Percentiles rank a stretch among this genome's conserved stretches.
Evolutionary conservation across 1,139 yeast genomes (phyloP).

Genomic region (Candida smagusa): DNA sequence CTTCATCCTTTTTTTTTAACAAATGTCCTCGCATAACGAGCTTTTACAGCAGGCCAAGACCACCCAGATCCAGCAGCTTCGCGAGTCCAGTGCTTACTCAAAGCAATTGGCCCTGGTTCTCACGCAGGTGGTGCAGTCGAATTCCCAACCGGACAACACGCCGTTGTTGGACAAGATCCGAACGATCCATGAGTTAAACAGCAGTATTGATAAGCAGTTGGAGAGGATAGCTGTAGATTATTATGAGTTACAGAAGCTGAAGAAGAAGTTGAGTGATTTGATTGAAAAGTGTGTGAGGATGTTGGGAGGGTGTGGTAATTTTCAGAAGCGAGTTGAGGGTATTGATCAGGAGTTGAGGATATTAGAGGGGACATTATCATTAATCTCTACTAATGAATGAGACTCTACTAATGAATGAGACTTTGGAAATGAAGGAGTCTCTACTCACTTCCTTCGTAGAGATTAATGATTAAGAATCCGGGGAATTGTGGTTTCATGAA

Average conservation of each 20-base stretch:
- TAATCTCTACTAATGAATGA: too few relatives aligned
- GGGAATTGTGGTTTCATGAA: too few relatives aligned
- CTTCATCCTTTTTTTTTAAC: conserved; percentile 1
- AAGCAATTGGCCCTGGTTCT: conserved; percentile 27
- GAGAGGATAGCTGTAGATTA: conserved; percentile 14
- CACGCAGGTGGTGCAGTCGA: conserved; percentile 22
- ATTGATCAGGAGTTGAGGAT: conserved; percentile 24
- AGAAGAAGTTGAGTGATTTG: conserved; percentile 18
- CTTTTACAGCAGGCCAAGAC: conserved; percentile 36
- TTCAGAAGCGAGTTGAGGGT: conserved; percentile 21
- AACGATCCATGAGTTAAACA: conserved; percentile 42
- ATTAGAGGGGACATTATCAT: conserved; percentile 17
- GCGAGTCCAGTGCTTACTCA: conserved; percentile 26
- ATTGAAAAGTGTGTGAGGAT: conserved; percentile 17
- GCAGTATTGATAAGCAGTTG: conserved; percentile 36
- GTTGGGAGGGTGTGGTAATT: conserved; percentile 12
- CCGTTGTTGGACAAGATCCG: conserved; percentile 39
- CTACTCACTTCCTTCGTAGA: too few relatives aligned
- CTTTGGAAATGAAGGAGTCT: too few relatives aligned
- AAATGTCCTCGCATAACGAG: conserved; percentile 23
- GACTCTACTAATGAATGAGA: too few relatives aligned
- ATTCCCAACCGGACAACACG: conserved; percentile 26
- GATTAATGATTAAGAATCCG: too few relatives aligned
- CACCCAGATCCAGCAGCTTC: conserved; percentile 27
- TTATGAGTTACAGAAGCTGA: conserved; percentile 21